Evolutionary conservation across 2,329 filamentous ascomycete genomes (phyloP).

Genomic region (Berkeleyomyces rouxiae): DNA sequence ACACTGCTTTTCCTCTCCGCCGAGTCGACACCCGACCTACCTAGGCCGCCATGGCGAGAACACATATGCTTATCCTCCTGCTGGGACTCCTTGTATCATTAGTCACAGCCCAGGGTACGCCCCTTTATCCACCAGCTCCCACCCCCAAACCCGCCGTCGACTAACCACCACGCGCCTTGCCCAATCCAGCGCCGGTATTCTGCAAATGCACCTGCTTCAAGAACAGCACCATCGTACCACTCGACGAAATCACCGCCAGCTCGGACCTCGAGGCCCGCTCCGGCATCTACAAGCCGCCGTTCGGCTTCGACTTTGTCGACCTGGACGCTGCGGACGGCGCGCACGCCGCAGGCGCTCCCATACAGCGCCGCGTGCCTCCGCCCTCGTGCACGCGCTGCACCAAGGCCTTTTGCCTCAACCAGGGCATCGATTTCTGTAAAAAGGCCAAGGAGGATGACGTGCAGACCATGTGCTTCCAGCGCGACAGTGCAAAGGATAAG

Average conservation of each 20-base stretch:
- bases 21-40: conserved; percentile 1
- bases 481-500: conserved; percentile 49
- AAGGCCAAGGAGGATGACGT: conserved; percentile 45
- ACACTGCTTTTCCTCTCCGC: background rate
- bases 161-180: background rate
- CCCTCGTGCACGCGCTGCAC: conserved; percentile 43
- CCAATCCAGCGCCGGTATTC: conserved; percentile 38
- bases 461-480: conserved; percentile 47
- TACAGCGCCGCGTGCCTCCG: conserved; percentile 20
- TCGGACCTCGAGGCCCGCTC: conserved; percentile 15
- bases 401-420: conserved; percentile 44
- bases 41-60: conserved; percentile 23
- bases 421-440: conserved; percentile 46
- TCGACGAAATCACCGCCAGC: conserved; percentile 24
- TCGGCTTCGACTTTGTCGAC: conserved; percentile 15
- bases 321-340: conserved; percentile 11
- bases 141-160: background rate
- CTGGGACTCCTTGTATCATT: conserved; percentile 21
- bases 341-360: conserved; percentile 17
- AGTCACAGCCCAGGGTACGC: conserved; percentile 28
- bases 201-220: conserved; percentile 57
- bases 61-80: conserved; percentile 23
- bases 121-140: background rate
- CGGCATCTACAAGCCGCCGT: conserved; percentile 14
- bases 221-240: conserved; percentile 50